Conservation (phyloP, 2,329 filamentous ascomycete species). For the Ophiostoma fasciatum region DNA sequence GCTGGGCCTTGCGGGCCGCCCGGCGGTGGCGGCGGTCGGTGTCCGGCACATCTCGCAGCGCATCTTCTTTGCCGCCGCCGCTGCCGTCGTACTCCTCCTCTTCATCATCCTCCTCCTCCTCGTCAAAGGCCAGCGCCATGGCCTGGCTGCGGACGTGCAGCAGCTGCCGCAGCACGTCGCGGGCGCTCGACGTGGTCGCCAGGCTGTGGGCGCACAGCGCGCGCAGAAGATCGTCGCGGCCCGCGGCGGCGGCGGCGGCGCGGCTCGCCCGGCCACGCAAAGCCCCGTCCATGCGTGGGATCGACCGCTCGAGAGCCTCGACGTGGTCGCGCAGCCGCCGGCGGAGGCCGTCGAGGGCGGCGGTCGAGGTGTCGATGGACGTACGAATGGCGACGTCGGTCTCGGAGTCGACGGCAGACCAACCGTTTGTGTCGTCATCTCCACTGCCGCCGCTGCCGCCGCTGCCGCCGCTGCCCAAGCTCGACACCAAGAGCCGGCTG, state of each 20-base stretch:
- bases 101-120: slow-evolving; percentile 28
- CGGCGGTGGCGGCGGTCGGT: slow-evolving; percentile 13
- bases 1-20: slow-evolving; percentile 20
- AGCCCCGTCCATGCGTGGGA: slow-evolving; percentile 3
- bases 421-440: too few relatives aligned
- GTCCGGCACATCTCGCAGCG: not conserved
- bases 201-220: slow-evolving; percentile 72
- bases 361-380: slow-evolving; percentile 33
- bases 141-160: slow-evolving; percentile 56
- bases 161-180: slow-evolving; percentile 67
- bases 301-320: slow-evolving; percentile 28
- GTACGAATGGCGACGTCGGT: too few relatives aligned
- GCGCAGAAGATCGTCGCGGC: slow-evolving; percentile 44
- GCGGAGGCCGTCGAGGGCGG: slow-evolving; percentile 45
- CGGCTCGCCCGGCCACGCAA: too few relatives aligned
- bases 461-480: slow-evolving; percentile 32
- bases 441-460: not conserved
- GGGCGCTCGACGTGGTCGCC: slow-evolving; percentile 62
- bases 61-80: too few relatives aligned
- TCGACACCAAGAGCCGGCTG: slow-evolving; percentile 59
- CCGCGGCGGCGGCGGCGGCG: not conserved
- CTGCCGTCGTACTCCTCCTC: slow-evolving; percentile 8
- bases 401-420: too few relatives aligned
- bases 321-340: slow-evolving; percentile 52
- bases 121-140: slow-evolving; percentile 48